Percentiles rank a stretch among this genome's conserved stretches.
These are phyloP conservation scores for Acer negundo DNA, from an alignment of 345 rosid species.

Conservation along the genomic window DNA sequence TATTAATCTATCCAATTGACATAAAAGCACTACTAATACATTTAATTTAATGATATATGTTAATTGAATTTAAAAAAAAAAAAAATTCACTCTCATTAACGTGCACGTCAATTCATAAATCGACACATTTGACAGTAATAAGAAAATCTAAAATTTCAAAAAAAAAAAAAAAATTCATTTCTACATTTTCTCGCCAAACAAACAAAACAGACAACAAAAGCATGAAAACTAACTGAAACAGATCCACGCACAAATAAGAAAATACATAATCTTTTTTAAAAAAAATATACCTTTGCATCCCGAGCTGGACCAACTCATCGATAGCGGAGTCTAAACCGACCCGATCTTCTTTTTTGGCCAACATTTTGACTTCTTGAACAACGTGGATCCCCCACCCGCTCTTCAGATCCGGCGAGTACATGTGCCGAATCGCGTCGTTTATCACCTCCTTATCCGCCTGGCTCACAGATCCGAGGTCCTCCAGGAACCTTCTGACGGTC, in stretches of 20 bases:
- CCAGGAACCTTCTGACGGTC: constrained; percentile 69
- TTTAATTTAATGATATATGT: too few species aligned
- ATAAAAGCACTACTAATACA: too few species aligned
- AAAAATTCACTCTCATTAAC: too few species aligned
- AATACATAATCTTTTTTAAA: not conserved
- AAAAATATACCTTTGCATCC: constrained; percentile 71
- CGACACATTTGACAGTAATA: too few species aligned
- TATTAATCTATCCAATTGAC: too few species aligned
- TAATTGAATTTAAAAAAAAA: too few species aligned
- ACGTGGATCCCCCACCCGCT: constrained; percentile 99
- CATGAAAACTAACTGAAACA: constrained; percentile 11
- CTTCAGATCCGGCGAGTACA: constrained; percentile 98
- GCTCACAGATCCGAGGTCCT: constrained; percentile 67
- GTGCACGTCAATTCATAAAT: too few species aligned
- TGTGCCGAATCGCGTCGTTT: constrained; percentile 62
- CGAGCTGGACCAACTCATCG: constrained; percentile 78
- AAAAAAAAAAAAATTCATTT: not conserved
- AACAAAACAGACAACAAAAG: constrained; percentile 17
- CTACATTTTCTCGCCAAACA: constrained; percentile 13
- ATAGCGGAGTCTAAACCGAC: constrained; percentile 68
- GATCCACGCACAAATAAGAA: not conserved
- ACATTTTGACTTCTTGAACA: constrained; percentile 84
- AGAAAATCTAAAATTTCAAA: not conserved
- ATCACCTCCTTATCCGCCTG: constrained; percentile 49
- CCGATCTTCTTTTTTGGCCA: constrained; percentile 79